Conservation (phyloP, 495 filamentous ascomycete genomes). For the Hypomontagnella monticulosa region DNA sequence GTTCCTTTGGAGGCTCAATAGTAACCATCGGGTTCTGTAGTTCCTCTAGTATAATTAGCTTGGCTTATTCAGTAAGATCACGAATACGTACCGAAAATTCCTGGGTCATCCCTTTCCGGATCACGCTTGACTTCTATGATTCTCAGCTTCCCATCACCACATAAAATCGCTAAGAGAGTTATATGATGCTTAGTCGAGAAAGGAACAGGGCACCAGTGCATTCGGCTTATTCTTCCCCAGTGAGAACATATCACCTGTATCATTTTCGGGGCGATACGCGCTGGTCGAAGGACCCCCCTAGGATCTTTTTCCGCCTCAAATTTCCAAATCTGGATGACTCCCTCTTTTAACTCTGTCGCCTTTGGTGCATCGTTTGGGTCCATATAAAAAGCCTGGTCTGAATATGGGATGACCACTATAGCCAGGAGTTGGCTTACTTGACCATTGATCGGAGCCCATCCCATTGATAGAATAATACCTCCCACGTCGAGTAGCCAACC, state of each 20-base stretch:
- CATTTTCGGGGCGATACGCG: constrained; percentile 40
- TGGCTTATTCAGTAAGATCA: background rate
- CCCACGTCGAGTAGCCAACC: constrained; percentile 59
- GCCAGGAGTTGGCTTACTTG: constrained; percentile 53
- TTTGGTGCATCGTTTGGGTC: constrained; percentile 35
- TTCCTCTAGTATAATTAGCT: constrained; percentile 48
- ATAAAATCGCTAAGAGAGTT: constrained; percentile 53
- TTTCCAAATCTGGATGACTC: constrained; percentile 57
- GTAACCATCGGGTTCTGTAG: constrained; percentile 51
- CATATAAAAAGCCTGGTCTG: constrained; percentile 50
- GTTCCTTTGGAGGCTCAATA: constrained; percentile 52
- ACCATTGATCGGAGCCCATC: constrained; percentile 53
- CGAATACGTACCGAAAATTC: constrained; percentile 47
- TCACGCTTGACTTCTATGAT: constrained; percentile 48
- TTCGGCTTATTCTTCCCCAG: constrained; percentile 52
- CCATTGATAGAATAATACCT: constrained; percentile 55
- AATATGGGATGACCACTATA: constrained; percentile 55
- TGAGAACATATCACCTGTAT: constrained; percentile 47
- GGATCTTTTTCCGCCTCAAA: constrained; percentile 39
- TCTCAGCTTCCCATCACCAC: constrained; percentile 54
- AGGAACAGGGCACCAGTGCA: constrained; percentile 58
- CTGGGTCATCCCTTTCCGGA: constrained; percentile 24
- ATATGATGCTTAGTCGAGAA: constrained; percentile 36
- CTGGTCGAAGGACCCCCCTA: constrained; percentile 34
- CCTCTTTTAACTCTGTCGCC: constrained; percentile 36